Base-by-base conservation (phyloP, 2,329 filamentous ascomycete genomes). In the Fusarium newnesense region DNA sequence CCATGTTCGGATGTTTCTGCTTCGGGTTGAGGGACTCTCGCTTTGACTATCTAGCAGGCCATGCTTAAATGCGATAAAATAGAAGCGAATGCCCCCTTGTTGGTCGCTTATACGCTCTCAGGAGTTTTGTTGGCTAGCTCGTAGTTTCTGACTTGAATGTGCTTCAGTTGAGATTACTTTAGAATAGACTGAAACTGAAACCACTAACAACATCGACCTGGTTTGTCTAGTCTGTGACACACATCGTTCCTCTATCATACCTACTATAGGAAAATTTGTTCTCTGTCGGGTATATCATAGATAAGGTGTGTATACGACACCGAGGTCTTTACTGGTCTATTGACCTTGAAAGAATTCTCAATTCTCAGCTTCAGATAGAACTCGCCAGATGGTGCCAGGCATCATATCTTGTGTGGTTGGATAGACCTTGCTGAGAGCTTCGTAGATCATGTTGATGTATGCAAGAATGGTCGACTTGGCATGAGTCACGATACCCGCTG, bases 1-100 rank as follows among this genome's bases (percentile, higher is more conserved):
- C 67, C 68, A 49, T 70, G 56, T 40, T 70, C 67, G 68, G 68
- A 11, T 39, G 16, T 60, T 70, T 53, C 68, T 70, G 24, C 16
- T 57, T 69, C 61, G 10, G 56, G 61, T 21, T 44, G 28, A 34
- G 34, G 36, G 60, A 16, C n/a, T 46, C 40, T 52, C 46, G 57
- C 44, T 62, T 44, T 39, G 16, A 32, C 15, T 32, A 3, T 32
- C 9, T 28, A 39, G 34, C 53, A 59, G 60, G 12, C 28, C 53
- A 62, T 26, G 47, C 42, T 34, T 50, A 43, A 47, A 28, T 30
- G 30, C 26, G 19, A 36, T 44, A 37, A 37, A 43, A 36, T 19
- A 4, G 28, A 39, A 46, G 16, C 28, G 10, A 60, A 43, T 28
- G 30, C 4, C 9, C 36, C 28, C 40, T 24, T 16, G 34, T 34